Percentiles rank a stretch among this genome's conserved stretches.
Conservation (phyloP, 2,329 filamentous ascomycete genomes). For the Phoma herbarum region DNA sequence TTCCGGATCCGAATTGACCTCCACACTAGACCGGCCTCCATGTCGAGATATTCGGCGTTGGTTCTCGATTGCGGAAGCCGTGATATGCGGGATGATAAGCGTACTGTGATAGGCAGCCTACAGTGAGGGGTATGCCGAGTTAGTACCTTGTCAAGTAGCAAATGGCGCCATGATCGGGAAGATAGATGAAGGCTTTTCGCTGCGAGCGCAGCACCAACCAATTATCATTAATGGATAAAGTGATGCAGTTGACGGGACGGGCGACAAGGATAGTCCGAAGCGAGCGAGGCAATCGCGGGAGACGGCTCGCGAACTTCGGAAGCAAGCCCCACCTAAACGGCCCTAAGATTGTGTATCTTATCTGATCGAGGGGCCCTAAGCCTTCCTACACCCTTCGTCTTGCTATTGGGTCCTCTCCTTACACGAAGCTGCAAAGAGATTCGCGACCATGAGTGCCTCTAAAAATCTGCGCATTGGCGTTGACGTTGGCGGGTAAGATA, state of each 20-base stretch:
- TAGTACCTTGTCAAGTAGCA: slow-evolving; percentile 2
- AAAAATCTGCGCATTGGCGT: slow-evolving; percentile 54
- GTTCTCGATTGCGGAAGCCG: slow-evolving; percentile 11
- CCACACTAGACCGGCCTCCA: not conserved
- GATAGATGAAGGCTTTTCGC: not conserved
- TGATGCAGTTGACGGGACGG: not conserved
- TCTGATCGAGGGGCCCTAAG: slow-evolving; percentile 12
- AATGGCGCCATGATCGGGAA: slow-evolving; percentile 7
- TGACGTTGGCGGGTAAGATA: slow-evolving; percentile 54
- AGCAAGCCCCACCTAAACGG: slow-evolving; percentile 6
- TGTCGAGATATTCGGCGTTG: slow-evolving; percentile 2
- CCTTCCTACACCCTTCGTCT: slow-evolving; percentile 2
- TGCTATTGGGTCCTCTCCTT: slow-evolving; percentile 8
- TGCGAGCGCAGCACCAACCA: not conserved
- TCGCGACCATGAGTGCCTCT: slow-evolving; percentile 20
- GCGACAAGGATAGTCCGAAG: not conserved
- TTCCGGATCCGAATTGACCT: not conserved
- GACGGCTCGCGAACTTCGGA: slow-evolving; percentile 6
- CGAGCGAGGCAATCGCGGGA: not conserved
- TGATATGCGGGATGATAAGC: slow-evolving; percentile 12
- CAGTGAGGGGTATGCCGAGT: slow-evolving; percentile 11
- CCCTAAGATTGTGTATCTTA: slow-evolving; percentile 7
- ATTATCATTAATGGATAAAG: not conserved
- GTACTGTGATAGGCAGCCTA: not conserved
- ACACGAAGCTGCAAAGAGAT: not conserved